Conservation (phyloP, 192 early-diverging fungal species). For the Podila minutissima region DNA sequence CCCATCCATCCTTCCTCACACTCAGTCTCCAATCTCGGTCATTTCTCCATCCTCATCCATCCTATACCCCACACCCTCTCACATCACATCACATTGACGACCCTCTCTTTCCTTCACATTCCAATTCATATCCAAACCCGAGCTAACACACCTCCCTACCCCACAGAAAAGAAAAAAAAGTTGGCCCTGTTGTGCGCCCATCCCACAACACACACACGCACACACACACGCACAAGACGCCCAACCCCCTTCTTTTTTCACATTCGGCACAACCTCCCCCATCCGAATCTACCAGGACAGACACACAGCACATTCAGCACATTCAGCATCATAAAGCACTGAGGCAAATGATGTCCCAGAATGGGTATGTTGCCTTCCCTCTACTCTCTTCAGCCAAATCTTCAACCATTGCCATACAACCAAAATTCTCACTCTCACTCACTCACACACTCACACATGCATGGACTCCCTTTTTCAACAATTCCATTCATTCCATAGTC, state of each 20-base stretch:
- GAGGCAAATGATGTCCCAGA: conserved; percentile 28
- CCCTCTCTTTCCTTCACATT: conserved; percentile 74
- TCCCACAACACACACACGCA: conserved; percentile 2
- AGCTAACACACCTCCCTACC: conserved; percentile 61
- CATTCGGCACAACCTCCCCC: not conserved
- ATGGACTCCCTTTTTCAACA: not conserved
- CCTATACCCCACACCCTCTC: not conserved
- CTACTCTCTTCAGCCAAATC: no score
- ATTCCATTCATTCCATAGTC: conserved; percentile 7
- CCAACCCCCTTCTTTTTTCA: not conserved
- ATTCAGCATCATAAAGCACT: not conserved
- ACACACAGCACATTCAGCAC: not conserved
- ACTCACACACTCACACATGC: not conserved
- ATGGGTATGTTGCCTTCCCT: conserved; percentile 14
- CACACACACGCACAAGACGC: conserved; percentile 1
- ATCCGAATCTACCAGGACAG: no score
- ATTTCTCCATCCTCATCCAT: not conserved
- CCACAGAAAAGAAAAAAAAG: no score
- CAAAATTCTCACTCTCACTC: not conserved
- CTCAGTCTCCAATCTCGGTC: not conserved
- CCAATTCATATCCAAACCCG: conserved; percentile 73
- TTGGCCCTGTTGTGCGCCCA: not conserved
- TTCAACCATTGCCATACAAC: not conserved
- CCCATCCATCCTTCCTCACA: not conserved
- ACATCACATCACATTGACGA: conserved; percentile 17